phyloP scores from a whole-genome alignment of 768 basidiomycete species.

The Rhodotorula babjevae region DNA sequence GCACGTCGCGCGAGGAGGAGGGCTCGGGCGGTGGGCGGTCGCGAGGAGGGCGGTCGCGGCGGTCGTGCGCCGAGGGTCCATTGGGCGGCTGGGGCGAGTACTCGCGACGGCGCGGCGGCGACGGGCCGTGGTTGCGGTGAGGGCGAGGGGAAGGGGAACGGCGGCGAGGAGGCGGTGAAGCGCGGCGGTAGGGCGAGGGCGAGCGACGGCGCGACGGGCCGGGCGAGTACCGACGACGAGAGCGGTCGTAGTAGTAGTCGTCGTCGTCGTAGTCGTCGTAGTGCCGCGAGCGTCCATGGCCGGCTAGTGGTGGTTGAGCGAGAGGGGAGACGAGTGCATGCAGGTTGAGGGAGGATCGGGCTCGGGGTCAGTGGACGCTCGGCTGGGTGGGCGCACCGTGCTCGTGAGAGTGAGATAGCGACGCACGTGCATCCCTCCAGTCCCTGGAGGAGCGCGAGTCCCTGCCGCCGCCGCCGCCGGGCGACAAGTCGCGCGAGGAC shows the following conservation, averaged over 20 bases:
- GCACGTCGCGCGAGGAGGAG: neutral
- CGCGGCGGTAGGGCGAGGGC: neutral
- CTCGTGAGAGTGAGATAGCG: neutral
- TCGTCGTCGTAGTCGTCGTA: constrained; percentile 1
- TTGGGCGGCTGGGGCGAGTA: neutral
- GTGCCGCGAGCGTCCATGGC: no score
- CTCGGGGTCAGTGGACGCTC: neutral
- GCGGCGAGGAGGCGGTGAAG: constrained; percentile 6
- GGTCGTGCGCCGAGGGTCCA: neutral
- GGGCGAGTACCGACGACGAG: neutral
- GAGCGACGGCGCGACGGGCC: neutral
- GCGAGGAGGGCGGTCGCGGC: neutral
- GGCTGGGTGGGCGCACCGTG: no score
- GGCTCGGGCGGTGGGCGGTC: neutral
- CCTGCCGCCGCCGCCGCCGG: no score
- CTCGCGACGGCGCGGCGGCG: neutral
- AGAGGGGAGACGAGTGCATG: neutral
- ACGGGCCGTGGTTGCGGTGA: neutral
- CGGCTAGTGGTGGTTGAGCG: no score
- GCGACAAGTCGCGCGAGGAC: neutral
- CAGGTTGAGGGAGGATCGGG: neutral
- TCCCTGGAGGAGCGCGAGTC: neutral
- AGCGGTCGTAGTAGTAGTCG: neutral
- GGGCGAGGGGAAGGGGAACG: neutral
- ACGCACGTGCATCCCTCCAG: neutral